Base-by-base conservation (phyloP, 1,284 basidiomycete species). In the Trichosporon sp. region DNA sequence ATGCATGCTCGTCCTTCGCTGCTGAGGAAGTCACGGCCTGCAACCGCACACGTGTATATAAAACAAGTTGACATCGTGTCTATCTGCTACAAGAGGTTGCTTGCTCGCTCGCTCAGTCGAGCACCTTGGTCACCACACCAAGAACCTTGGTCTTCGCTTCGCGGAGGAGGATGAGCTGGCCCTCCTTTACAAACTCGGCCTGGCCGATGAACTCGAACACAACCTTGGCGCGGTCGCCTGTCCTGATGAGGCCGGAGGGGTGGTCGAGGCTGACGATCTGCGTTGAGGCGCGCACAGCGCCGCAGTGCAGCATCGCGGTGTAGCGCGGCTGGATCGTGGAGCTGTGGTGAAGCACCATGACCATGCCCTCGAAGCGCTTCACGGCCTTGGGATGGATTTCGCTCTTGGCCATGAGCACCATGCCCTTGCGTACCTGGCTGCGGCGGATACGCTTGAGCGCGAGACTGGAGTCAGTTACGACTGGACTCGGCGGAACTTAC, bases 91-190 rank as follows among this genome's bases (percentile, higher is more conserved):
- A 54, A 54, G n/a, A 54, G 43, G 14, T 54, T 4, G 51, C 51
- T 26, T 54, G 51, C 16, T 10, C 19, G 51, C 16, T 19, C 48
- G 51, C 59, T 63, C 32, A 63, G 14, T 63, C 59, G n/a, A 81
- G 68, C 1, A 82, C 75, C 71, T 74, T 74, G 21, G 81, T 83
- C 3, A 83, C 80, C 1, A 83, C 80, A 1, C 81, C 81, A n/a
- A 83, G 69, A 4, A 91, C 93, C 87, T 96, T 96, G 0, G 94
- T 96, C 86, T 93, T 94, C 4, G 94, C 94, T 83, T 97, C 95
- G 65, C 95, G 87, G 81, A 96, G 93, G 16, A 97, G 84, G 37
- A 97, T 87, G 81, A 95, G 92, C 89, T 94, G 93, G 7, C 95
- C 95, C 76, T 91, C 90, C 82, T 94, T 95, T 77, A 97, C 87